phyloP scores from a whole-genome alignment of 2,329 filamentous ascomycete genomes.

The Stachybotrys chartarum region DNA sequence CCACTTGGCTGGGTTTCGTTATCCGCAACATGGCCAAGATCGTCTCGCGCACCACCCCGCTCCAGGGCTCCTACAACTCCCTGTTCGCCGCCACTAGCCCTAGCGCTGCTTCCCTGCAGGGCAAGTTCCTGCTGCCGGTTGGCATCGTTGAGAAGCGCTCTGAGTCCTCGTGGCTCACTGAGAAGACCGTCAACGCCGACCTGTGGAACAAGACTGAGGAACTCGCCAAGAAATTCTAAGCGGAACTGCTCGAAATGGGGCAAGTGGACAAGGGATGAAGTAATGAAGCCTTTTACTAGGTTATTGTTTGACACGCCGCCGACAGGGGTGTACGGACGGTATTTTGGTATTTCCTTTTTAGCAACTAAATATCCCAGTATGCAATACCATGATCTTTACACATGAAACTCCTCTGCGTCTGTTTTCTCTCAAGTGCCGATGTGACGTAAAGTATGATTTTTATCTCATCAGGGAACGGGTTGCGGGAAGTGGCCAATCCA shows the following conservation, averaged over 20 bases:
- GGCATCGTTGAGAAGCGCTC: slow-evolving; percentile 9
- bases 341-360: background rate
- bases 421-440: too few relatives aligned
- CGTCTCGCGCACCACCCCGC: slow-evolving; percentile 3
- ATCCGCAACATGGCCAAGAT: slow-evolving; percentile 9
- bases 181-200: slow-evolving; percentile 6
- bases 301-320: background rate
- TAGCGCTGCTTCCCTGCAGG: slow-evolving; percentile 3
- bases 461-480: too few relatives aligned
- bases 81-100: slow-evolving; percentile 13
- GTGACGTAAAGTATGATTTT: too few relatives aligned
- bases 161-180: slow-evolving; percentile 11
- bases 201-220: slow-evolving; percentile 2
- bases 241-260: too few relatives aligned
- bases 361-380: background rate
- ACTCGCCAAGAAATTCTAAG: background rate
- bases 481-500: too few relatives aligned
- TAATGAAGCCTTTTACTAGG: background rate
- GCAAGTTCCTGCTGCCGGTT: slow-evolving; percentile 10
- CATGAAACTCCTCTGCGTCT: too few relatives aligned
- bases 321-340: background rate
- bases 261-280: background rate
- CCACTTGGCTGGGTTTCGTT: slow-evolving; percentile 8
- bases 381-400: background rate
- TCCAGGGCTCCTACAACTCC: slow-evolving; percentile 13